A percentile compares a stretch with the other conserved stretches of the same genome.
phyloP scores from a whole-genome alignment of 2,329 filamentous ascomycete genomes.

The Fusarium sp. region DNA sequence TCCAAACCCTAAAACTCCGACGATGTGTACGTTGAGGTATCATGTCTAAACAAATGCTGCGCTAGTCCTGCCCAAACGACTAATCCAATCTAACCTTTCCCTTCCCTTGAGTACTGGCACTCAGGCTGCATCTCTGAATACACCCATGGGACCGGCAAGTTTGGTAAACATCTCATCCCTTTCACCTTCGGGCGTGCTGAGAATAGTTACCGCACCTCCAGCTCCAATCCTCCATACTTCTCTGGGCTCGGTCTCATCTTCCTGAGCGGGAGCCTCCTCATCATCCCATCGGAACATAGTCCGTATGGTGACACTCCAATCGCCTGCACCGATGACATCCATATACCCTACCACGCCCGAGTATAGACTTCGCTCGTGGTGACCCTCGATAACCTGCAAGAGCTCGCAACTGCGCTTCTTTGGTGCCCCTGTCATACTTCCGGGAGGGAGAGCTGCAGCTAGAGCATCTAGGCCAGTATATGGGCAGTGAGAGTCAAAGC shows the following conservation, averaged over 20 bases:
- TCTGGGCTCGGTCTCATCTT: constrained; percentile 48
- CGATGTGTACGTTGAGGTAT: constrained; percentile 54
- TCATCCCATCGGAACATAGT: constrained; percentile 81
- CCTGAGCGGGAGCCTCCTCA: constrained; percentile 55
- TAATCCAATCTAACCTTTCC: background rate
- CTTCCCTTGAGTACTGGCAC: background rate
- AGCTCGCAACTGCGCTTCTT: constrained; percentile 94
- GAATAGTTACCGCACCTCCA: constrained; percentile 87
- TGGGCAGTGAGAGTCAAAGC: constrained; percentile 15
- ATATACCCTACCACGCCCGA: constrained; percentile 92
- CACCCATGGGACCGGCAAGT: constrained; percentile 67
- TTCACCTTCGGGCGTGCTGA: constrained; percentile 84
- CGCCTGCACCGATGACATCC: constrained; percentile 84
- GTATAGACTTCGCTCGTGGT: constrained; percentile 78
- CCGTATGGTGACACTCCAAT: constrained; percentile 92
- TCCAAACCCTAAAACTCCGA: constrained; percentile 45
- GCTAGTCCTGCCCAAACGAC: constrained; percentile 8
- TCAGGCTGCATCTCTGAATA: constrained; percentile 57
- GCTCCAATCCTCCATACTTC: constrained; percentile 88
- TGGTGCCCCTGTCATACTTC: constrained; percentile 96
- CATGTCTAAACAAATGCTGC: constrained; percentile 38
- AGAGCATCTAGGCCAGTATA: constrained; percentile 81
- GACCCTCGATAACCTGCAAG: constrained; percentile 73
- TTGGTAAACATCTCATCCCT: constrained; percentile 92
- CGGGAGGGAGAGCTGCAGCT: constrained; percentile 82